Evolutionary conservation across 164 flowering plant species (phyloP).

Genomic region (Nymphaea colorata): DNA sequence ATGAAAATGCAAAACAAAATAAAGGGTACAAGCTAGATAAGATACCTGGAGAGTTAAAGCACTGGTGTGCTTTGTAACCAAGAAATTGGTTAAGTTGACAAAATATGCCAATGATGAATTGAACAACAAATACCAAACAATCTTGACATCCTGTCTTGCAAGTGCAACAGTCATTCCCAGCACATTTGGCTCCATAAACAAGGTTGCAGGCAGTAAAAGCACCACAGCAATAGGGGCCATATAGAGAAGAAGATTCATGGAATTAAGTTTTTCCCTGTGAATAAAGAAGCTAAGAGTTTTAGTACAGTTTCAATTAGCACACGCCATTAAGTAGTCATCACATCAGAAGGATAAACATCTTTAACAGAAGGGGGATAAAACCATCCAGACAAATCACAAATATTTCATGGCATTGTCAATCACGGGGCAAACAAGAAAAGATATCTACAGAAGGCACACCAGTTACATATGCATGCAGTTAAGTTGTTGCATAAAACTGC

Average conservation of each 20-base stretch:
- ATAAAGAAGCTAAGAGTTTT: background rate
- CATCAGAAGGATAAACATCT: background rate
- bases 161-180: conserved; percentile 8
- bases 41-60: conserved; percentile 18
- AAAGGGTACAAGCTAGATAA: background rate
- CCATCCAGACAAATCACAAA: no score
- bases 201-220: conserved; percentile 12
- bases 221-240: conserved; percentile 17
- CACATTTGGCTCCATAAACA: conserved; percentile 12
- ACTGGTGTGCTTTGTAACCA: conserved; percentile 21
- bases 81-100: conserved; percentile 13
- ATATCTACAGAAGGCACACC: no score
- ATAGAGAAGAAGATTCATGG: conserved; percentile 18
- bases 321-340: background rate
- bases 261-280: conserved; percentile 15
- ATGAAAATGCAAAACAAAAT: background rate
- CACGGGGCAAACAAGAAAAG: no score
- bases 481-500: no score
- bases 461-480: no score
- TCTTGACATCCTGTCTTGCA: conserved; percentile 11
- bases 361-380: no score
- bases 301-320: background rate
- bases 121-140: conserved; percentile 8
- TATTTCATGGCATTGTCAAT: no score
- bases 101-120: conserved; percentile 14